Base-by-base conservation (phyloP, 345 rosid species). In the Lenwebbia sp. region DNA sequence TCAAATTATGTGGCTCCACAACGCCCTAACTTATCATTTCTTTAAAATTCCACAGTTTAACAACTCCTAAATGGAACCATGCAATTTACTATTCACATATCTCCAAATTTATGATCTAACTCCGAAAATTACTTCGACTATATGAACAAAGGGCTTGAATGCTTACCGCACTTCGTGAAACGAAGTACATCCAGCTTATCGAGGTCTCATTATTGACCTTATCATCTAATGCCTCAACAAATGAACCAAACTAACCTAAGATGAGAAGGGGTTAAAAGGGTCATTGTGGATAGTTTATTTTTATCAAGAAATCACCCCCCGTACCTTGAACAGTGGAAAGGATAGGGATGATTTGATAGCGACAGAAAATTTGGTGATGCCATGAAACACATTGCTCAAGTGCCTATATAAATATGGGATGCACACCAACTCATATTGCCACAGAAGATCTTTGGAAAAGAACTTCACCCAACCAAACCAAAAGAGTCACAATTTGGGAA, bases 351-450 rank as follows among this genome's bases (percentile, higher is more conserved):
- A 88, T 87, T 84, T 85, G 95, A 93, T 82, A 85, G 88, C 37
- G 93, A 90, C 93, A 82, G 58, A 52, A 55, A 89, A 58, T 88
- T 87, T 89, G 89, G 82, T 85, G 90, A 91, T 86, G 82, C 81
- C 82, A 85, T 55, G 83, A 74, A 54, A 86, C 85, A 52, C 54
- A 60, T 85, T 56, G 84, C 84, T 85, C 81, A 25, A 33, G 83
- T 83, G 85, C 90, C 85, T 70, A 70, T 95, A 95, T 93, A 96
- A 93, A 96, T 95, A 92, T 37, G 86, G 87, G 89, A 88, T 88
- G 58, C 40, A 89, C 84, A 54, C 88, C 83, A 65, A 86, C 86
- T 89, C 88, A 83, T 15, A 82, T 83, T 86, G 84, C 84, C 92
- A 91, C 86, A 92, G 87, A 86, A 89, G 90, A 89, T 90, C 86